Evolutionary conservation across 1,284 basidiomycete genomes (phyloP), one percentile per base, ranked within the genome.

Genomic region (Phellinidium pouzarii): DNA sequence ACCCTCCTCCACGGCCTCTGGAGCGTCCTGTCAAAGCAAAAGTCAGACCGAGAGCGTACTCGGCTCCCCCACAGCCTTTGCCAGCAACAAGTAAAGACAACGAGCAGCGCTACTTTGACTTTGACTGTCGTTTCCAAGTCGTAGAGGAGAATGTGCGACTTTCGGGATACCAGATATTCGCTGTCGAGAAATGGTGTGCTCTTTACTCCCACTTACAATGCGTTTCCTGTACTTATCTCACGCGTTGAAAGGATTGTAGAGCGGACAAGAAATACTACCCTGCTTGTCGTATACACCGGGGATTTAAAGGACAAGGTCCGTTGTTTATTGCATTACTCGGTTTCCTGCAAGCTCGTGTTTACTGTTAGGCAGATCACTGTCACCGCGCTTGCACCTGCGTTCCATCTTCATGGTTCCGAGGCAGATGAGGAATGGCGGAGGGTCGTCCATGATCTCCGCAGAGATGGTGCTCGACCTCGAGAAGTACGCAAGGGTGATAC

Each of bases 131-230:
- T 44, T 74, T 80, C 52, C 73, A 78, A 60, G 65, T 78, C 40
- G 72, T 71, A 8, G 66, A 72, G 48, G 74, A 76, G 44, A 66
- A 68, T 26, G 60, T 75, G 26, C 70, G 77, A 46, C 62, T 81
- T 36, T 65, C 65, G 27, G 83, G 83, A 1, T 89, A 81, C 66
- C 85, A 88, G 66, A 73, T 90, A 55, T 89, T 89, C 65, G 87
- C 86, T 0, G 88, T 91, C 6, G 84, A 91, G 71, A 87, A 85
- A 66, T 91, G 87, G 87, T 81, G 61, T 52, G 73, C 19, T 44
- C 58, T 27, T 42, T 45, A 20, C 34, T 9, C 23, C 36, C 23
- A 7, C 14, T 31, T 47, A 43, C 37, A 40, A 34, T 12, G 25
- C 11, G 14, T 37, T 38, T n/a, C 29, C 37, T 38, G 45, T 40